Base-by-base conservation (phyloP, 345 rosid species). In the Populus davidiana region DNA sequence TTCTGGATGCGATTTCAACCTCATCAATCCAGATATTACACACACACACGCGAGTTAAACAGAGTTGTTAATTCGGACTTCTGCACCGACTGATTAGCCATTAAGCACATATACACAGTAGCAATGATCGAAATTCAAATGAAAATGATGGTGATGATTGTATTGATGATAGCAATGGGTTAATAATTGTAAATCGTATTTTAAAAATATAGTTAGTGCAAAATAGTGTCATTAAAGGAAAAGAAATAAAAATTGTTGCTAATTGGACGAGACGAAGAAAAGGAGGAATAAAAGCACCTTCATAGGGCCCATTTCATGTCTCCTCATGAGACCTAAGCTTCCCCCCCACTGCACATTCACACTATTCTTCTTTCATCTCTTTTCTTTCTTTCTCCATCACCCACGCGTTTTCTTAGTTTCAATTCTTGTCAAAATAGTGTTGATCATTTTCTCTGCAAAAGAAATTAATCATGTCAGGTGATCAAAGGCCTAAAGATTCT, bases 291-390 rank as follows among this genome's bases (percentile, higher is more conserved):
- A 83, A 84, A 82, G 90, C 88, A 86, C 81, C 83, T 83, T 77
- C 78, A 65, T 69, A 73, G 89, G 93, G 81, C 88, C 93, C 93
- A 89, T 85, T 33, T 50, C n/a, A 75, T 83, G 91, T 88, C 87
- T 81, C 79, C 85, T 86, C 85, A 81, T 3, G 7, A 81, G 87
- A 86, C 85, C 76, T 81, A 67, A 69, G 79, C 87, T 84, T 74
- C 79, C 81, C 76, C 78, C 70, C 80, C 81, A 70, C 79, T 77
- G 61, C 81, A 81, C 85, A 74, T 27, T 31, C 38, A 41, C 72
- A 69, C 77, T 83, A 65, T 81, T 84, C 70, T 75, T 78, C 76
- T 72, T 38, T 77, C 72, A 47, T 71, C 33, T 70, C 56, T 27
- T 16, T 38, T 52, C 17, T 27, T 20, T 29, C 36, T 67, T 71